Base-by-base conservation (phyloP, 345 rosid species). In the Lepidium didymum region DNA sequence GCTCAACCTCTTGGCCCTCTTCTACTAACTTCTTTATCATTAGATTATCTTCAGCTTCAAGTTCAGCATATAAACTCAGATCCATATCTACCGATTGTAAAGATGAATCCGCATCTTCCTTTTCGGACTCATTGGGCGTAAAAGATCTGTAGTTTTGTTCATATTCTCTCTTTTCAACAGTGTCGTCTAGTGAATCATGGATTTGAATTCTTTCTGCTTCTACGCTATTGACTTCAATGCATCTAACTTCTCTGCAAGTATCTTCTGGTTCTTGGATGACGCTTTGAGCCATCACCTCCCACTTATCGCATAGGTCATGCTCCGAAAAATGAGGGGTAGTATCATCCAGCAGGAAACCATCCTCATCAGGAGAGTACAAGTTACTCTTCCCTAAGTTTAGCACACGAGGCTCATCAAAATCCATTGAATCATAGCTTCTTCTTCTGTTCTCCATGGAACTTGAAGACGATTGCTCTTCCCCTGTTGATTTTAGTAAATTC, bases 291-390 rank as follows among this genome's bases (percentile, higher is more conserved):
- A 74, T 62, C 29, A 64, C 75, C 34, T 83, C 92, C 96, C 91
- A 83, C 23, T 77, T 81, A 27, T 16, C 68, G 34, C 63, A 25
- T 15, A 79, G 67, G 25, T 77, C 85, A 18, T 74, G 65, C 54
- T 57, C 80, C 10, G 64, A 49, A 65, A 86, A 79, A 41, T 73
- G 76, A 6, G 88, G 83, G 25, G 83, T 81, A 42, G 68, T 73
- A 65, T 82, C 84, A 62, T 88, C 87, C 47, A 85, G 77, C 50
- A 85, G 73, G 75, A 79, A 88, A 67, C 72, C 54, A 76, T 79
- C 75, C 19, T 85, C 86, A 68, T 84, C 85, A 16, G 75, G 65
- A 57, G 79, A 73, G 60, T 64, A 72, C 5, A 77, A 56, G 56
- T 52, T 52, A 65, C 75, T 74, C 54, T 74, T 73, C 35, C 59